Conservation (phyloP, 176 grass and related monocot species). For the Microstegium vimineum region DNA sequence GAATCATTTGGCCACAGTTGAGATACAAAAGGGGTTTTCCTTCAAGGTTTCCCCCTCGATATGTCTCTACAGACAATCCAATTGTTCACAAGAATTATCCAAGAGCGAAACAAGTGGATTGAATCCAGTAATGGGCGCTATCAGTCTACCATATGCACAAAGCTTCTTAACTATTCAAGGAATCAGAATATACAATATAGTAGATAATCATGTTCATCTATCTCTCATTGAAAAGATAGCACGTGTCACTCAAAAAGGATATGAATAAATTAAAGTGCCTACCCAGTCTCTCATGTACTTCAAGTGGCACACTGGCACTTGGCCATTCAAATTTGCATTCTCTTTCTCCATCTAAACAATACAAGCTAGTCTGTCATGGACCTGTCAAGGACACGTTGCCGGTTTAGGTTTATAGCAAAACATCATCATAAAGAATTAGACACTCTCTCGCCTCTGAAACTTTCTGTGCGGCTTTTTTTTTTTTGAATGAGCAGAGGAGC, state of each 20-base stretch:
- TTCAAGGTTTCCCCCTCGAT: too few relatives aligned
- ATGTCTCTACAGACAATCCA: too few relatives aligned
- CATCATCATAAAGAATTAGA: background rate
- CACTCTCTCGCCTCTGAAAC: constrained; percentile 54
- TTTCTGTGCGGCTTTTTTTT: constrained; percentile 38
- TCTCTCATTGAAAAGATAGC: background rate
- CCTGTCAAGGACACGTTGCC: constrained; percentile 34
- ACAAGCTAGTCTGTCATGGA: constrained; percentile 71
- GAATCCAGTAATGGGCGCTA: background rate
- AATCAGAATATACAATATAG: too few relatives aligned
- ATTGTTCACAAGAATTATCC: background rate
- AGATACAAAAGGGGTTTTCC: too few relatives aligned
- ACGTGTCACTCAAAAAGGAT: background rate
- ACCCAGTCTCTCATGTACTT: background rate
- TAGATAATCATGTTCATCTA: too few relatives aligned
- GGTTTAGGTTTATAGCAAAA: background rate
- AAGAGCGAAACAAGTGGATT: background rate
- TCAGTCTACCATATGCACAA: background rate
- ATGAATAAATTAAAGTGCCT: constrained; percentile 13
- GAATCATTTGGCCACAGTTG: too few relatives aligned
- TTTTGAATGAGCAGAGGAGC: too few relatives aligned
- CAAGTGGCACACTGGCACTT: background rate
- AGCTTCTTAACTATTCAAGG: too few relatives aligned
- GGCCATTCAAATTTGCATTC: constrained; percentile 31
- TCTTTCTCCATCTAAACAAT: constrained; percentile 88